Base-by-base conservation (phyloP, 2,329 filamentous ascomycete species). In the Microcera coccophila region DNA sequence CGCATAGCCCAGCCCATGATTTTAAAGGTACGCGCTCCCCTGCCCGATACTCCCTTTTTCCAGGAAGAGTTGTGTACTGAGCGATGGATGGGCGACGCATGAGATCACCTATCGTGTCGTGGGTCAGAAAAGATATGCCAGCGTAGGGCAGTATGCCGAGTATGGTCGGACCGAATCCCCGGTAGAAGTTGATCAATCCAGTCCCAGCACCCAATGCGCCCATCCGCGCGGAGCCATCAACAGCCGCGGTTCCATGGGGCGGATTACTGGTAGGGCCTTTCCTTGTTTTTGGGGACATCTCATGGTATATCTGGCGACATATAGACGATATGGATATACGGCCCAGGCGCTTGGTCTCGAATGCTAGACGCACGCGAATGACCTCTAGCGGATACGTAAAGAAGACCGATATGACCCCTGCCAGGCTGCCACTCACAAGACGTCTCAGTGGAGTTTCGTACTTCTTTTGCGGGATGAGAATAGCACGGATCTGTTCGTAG, bases 81-180 rank as follows among this genome's bases (percentile, higher is more conserved):
- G 85, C 81, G 5, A 96, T 58, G 1, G 64, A 50, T 0, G 83
- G 82, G 42, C 78, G 75, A 15, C 90, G 87, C 55, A 98, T 76
- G 36, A 93, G 60, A 64, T 98, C 93, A 47, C 88, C 87, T 29
- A 85, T 81, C 4, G 87, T 89, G 65, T 98, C 93, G 69, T 98
- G 93, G 0, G 89, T 95, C 31, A 98, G 77, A 69, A 98, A 98
- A 1, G 90, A 95, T 60, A 94, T 84, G 57, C 93, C 93, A 1
- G 93, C 93, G 61, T 98, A 98, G 0, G 93, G 93, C 1, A 98
- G 72, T 91, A 98, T 98, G 55, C 93, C 93, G 47, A 94, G 74
- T 4, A 98, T 67, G 0, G 93, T 97, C 0, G 91, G 87, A 0
- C 82, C 81, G 65, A 98, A 98, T 38, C 93, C 93, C 37, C 93